Percentiles rank a stretch among this genome's conserved stretches.
Evolutionary conservation across 192 early-diverging fungal species (phyloP).

Genomic region (Lobosporangium transversale): DNA sequence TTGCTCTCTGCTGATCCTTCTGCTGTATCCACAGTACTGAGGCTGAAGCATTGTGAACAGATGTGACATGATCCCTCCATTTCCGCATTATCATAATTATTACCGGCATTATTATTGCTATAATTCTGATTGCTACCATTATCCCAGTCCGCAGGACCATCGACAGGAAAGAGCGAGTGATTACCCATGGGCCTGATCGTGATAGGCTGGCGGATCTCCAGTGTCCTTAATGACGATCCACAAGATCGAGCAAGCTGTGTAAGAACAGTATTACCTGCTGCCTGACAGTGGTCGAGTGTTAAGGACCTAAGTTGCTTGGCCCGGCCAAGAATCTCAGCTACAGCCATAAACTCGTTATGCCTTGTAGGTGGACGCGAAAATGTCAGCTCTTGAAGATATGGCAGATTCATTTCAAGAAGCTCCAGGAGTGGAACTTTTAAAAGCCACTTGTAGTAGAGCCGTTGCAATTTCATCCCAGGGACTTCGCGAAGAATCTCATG

Average conservation of each 20-base stretch:
- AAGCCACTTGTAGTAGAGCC: constrained; percentile 20
- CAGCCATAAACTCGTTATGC: constrained; percentile 6
- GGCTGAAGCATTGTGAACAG: not conserved
- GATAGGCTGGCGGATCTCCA: constrained; percentile 24
- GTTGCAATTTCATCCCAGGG: constrained; percentile 25
- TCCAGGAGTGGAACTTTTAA: constrained; percentile 6
- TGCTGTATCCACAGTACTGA: not conserved
- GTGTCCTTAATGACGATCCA: constrained; percentile 7
- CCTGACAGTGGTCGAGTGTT: constrained; percentile 17
- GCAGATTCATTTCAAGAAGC: constrained; percentile 6
- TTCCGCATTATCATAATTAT: not conserved
- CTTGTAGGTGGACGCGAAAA: constrained; percentile 20
- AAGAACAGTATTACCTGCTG: constrained; percentile 11
- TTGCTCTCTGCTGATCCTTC: too few relatives aligned
- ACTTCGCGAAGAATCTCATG: constrained; percentile 24
- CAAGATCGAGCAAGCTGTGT: constrained; percentile 16
- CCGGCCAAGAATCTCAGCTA: constrained; percentile 14
- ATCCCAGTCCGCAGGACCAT: constrained; percentile 20
- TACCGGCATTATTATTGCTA: too few relatives aligned
- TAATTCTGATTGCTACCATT: not conserved
- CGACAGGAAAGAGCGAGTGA: constrained; percentile 26
- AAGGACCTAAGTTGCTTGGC: not conserved
- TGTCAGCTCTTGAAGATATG: not conserved
- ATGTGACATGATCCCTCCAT: not conserved
- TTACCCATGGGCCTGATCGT: constrained; percentile 1